Percentiles rank a stretch among this genome's conserved stretches.
Evolutionary conservation across 345 rosid species (phyloP).

Genomic region (Cardamine occulta): DNA sequence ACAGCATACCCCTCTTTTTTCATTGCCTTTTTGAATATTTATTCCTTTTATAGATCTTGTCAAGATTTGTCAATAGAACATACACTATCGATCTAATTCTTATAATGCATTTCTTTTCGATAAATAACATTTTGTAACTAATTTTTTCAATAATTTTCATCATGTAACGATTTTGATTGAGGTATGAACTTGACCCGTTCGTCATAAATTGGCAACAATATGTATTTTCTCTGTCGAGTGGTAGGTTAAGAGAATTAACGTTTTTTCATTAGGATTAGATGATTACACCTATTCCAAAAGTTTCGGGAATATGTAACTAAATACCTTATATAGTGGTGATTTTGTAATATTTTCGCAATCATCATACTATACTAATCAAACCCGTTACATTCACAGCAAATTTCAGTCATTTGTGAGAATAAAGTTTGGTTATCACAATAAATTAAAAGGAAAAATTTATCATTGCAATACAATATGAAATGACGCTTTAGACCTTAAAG

Average conservation of each 20-base stretch:
- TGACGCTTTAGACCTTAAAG: conserved; percentile 9
- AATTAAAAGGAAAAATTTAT: neutral
- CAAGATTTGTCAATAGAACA: conserved; percentile 36
- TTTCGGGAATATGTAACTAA: no score
- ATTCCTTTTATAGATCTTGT: conserved; percentile 42
- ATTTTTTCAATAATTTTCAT: no score
- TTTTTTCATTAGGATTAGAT: neutral
- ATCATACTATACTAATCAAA: neutral
- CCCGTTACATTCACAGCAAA: neutral
- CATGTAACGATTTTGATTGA: neutral
- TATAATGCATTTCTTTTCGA: neutral
- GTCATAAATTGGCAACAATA: neutral
- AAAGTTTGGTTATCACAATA: neutral
- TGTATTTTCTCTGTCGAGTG: neutral
- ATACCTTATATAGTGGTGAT: no score
- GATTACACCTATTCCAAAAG: neutral
- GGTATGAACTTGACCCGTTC: conserved; percentile 4
- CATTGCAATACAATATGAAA: neutral
- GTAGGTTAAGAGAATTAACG: neutral
- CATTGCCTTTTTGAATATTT: conserved; percentile 26
- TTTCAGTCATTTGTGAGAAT: neutral
- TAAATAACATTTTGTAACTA: neutral
- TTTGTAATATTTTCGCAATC: neutral
- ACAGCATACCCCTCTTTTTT: conserved; percentile 35
- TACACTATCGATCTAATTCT: conserved; percentile 21